Conservation (phyloP, 2,329 filamentous ascomycete genomes). For the Clonostachys chloroleuca region DNA sequence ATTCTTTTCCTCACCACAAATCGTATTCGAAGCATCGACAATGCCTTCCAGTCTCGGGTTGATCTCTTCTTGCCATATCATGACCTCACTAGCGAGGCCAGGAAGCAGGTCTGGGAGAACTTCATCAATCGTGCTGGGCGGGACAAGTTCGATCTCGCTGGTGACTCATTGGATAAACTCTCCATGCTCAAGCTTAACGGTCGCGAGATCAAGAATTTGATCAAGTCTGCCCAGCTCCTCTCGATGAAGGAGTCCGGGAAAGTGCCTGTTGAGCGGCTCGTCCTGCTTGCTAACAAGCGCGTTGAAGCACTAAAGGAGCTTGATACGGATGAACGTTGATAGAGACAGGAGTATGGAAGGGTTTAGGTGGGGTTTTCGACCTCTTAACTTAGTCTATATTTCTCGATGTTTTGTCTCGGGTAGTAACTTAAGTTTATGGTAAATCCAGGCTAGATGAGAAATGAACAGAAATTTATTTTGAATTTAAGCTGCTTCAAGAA, state of each 20-base stretch:
- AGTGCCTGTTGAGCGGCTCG: slow-evolving; percentile 17
- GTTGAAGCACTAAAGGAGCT: slow-evolving; percentile 8
- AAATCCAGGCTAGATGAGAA: no score
- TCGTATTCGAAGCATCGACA: slow-evolving; percentile 40
- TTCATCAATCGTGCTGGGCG: slow-evolving; percentile 21
- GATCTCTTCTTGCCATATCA: slow-evolving; percentile 32
- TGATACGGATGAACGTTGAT: neutral
- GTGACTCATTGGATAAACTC: slow-evolving; percentile 23
- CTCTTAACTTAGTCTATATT: no score
- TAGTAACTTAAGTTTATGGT: no score
- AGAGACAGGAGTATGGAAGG: no score
- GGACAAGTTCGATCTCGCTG: slow-evolving; percentile 15
- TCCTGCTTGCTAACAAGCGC: slow-evolving; percentile 24
- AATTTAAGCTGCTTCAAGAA: no score
- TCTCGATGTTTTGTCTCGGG: no score
- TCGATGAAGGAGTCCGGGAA: slow-evolving; percentile 17
- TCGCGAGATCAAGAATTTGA: slow-evolving; percentile 42
- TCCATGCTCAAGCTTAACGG: slow-evolving; percentile 35
- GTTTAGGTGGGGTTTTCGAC: no score
- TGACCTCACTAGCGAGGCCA: slow-evolving; percentile 16
- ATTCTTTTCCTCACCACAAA: slow-evolving; percentile 47
- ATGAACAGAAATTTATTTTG: no score
- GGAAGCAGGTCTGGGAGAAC: slow-evolving; percentile 26
- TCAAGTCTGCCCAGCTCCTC: slow-evolving; percentile 31
- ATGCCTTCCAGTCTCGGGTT: slow-evolving; percentile 43